Percentiles rank a stretch among this genome's conserved stretches.
phyloP scores from a whole-genome alignment of 2,329 filamentous ascomycete species.

The Hymenoscyphus occultus region DNA sequence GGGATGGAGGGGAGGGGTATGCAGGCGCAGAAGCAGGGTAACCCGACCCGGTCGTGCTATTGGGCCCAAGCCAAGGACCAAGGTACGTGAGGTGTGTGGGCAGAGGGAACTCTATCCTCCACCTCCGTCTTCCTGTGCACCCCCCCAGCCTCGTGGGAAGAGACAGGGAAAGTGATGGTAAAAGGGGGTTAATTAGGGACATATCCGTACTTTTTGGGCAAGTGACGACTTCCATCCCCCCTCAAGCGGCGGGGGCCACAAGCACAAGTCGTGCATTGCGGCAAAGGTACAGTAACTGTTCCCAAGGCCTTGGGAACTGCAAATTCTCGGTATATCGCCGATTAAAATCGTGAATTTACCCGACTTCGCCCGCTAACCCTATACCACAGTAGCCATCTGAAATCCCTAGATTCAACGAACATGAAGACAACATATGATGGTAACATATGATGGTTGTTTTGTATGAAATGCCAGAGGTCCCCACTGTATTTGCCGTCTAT shows the following conservation, averaged over 20 bases:
- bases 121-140: background rate
- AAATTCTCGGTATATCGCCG: background rate
- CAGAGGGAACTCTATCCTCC: background rate
- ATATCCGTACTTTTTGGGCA: background rate
- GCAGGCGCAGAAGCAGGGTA: background rate
- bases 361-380: background rate
- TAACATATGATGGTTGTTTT: background rate
- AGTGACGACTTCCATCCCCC: background rate
- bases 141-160: background rate
- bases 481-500: background rate
- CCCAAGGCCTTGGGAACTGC: background rate
- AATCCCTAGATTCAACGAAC: background rate
- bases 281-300: background rate
- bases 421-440: background rate
- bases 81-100: background rate
- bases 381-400: background rate
- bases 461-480: background rate
- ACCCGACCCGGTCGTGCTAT: background rate
- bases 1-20: background rate
- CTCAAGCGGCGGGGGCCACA: background rate
- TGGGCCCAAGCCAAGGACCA: background rate
- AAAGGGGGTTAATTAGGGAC: constrained; percentile 4
- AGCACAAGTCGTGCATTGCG: background rate
- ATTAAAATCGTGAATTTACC: background rate
- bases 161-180: background rate